These are phyloP conservation scores for Kuraishia floccosa DNA, from an alignment of 805 yeast genomes.

Conservation along the genomic window DNA sequence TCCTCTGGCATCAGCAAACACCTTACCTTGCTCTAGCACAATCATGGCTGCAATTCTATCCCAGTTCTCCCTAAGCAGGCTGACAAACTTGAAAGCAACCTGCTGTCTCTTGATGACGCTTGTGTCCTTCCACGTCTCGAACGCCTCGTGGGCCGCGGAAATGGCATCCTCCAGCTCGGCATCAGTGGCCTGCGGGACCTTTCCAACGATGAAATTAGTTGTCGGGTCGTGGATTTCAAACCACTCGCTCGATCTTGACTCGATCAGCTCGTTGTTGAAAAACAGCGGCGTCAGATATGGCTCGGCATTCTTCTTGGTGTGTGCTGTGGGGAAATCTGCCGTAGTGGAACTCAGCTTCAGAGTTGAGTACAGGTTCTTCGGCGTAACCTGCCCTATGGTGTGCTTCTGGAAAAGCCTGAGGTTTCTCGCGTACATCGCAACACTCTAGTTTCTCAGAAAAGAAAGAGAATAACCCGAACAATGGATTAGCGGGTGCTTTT, in stretches of 20 bases:
- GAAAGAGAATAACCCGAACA: too few relatives aligned
- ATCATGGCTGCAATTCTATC: constrained; percentile 56
- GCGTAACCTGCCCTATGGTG: too few relatives aligned
- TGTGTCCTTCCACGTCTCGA: constrained; percentile 41
- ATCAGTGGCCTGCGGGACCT: constrained; percentile 64
- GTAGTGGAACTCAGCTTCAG: constrained; percentile 20
- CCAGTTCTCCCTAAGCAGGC: constrained; percentile 51
- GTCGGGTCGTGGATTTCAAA: constrained; percentile 70
- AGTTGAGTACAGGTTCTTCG: constrained; percentile 1
- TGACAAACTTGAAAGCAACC: constrained; percentile 57
- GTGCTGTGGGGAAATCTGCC: constrained; percentile 27
- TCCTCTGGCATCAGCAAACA: constrained; percentile 65
- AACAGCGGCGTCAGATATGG: constrained; percentile 42
- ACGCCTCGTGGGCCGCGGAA: constrained; percentile 53
- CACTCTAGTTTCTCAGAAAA: not conserved
- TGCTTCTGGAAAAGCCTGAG: not conserved
- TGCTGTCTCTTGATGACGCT: constrained; percentile 43
- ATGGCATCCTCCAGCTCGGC: constrained; percentile 57
- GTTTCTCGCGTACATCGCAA: not conserved
- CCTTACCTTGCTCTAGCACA: constrained; percentile 68
- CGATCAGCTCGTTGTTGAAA: constrained; percentile 35
- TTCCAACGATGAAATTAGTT: constrained; percentile 51
- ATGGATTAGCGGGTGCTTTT: too few relatives aligned
- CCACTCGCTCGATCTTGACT: constrained; percentile 43
- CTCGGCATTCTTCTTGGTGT: constrained; percentile 20